A percentile compares a stretch with the other conserved stretches of the same genome.
Evolutionary conservation across 352 stramenopile species (phyloP).

Genomic region (Plasmopara muralis): DNA sequence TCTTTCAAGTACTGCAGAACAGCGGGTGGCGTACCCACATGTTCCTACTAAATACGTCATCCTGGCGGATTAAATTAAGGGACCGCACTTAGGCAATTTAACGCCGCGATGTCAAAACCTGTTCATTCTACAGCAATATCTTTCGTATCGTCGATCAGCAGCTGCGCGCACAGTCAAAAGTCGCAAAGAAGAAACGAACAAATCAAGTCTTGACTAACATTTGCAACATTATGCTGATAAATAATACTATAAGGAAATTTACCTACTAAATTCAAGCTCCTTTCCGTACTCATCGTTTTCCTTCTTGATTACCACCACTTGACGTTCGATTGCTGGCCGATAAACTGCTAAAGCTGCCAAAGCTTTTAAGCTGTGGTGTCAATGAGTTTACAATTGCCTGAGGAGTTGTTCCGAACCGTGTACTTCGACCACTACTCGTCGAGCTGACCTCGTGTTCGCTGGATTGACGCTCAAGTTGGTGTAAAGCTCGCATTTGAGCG

Average conservation of each 20-base stretch:
- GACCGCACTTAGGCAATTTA: constrained; percentile 24
- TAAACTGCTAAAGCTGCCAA: constrained; percentile 60
- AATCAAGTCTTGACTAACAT: constrained; percentile 19
- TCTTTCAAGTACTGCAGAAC: constrained; percentile 52
- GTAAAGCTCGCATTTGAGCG: constrained; percentile 22
- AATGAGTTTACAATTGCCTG: constrained; percentile 36
- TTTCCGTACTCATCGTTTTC: constrained; percentile 11
- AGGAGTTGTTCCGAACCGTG: constrained; percentile 26
- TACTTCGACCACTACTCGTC: constrained; percentile 31
- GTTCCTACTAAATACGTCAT: constrained; percentile 58
- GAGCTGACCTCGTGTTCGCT: constrained; percentile 34
- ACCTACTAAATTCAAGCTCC: constrained; percentile 15
- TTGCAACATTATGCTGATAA: constrained; percentile 41
- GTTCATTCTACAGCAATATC: no score
- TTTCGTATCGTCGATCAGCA: constrained; percentile 47
- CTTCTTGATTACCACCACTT: constrained; percentile 15
- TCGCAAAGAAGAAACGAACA: constrained; percentile 17
- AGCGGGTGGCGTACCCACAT: constrained; percentile 66
- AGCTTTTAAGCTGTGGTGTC: constrained; percentile 45
- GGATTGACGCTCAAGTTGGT: constrained; percentile 28
- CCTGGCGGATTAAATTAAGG: constrained; percentile 62
- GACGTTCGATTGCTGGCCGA: constrained; percentile 28
- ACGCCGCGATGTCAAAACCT: constrained; percentile 20
- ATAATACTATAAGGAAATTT: constrained; percentile 32
- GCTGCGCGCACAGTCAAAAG: constrained; percentile 43